Evolutionary conservation across 2,329 filamentous ascomycete genomes (phyloP).

Genomic region (Cercospora citrullina): DNA sequence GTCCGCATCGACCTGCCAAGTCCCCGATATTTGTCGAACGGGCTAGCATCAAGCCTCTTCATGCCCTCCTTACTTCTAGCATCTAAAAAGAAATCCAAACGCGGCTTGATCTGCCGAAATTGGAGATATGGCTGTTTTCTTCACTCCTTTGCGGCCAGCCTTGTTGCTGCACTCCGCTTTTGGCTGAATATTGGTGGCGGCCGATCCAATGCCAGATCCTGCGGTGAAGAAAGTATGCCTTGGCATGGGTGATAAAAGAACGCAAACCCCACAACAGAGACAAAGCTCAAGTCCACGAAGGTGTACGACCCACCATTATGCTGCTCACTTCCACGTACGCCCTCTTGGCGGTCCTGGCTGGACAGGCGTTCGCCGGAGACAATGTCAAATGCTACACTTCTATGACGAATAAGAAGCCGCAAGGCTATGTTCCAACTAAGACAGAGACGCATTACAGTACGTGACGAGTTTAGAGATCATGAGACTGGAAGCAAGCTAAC

Average conservation of each 20-base stretch:
- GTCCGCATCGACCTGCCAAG: no score
- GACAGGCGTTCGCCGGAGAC: not conserved
- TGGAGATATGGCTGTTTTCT: not conserved
- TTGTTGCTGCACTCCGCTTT: not conserved
- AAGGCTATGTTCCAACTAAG: not conserved
- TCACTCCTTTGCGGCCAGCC: not conserved
- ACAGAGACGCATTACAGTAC: not conserved
- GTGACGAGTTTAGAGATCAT: not conserved
- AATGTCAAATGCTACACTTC: not conserved
- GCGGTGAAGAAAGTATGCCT: not conserved
- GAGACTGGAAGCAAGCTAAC: not conserved
- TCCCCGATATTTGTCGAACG: no score
- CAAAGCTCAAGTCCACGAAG: not conserved
- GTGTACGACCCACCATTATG: not conserved
- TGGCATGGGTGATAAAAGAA: not conserved
- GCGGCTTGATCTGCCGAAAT: not conserved
- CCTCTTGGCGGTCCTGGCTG: not conserved
- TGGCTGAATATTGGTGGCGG: not conserved
- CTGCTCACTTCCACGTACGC: not conserved
- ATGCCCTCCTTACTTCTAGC: not conserved
- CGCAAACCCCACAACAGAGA: not conserved
- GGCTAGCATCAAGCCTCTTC: not conserved
- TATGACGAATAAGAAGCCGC: not conserved
- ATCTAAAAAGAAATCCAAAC: not conserved
- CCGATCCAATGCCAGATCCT: not conserved